A percentile compares a stretch with the other conserved stretches of the same genome.
Evolutionary conservation across 805 yeast species (phyloP).

Genomic region (Saccharomycopsis fermentans): DNA sequence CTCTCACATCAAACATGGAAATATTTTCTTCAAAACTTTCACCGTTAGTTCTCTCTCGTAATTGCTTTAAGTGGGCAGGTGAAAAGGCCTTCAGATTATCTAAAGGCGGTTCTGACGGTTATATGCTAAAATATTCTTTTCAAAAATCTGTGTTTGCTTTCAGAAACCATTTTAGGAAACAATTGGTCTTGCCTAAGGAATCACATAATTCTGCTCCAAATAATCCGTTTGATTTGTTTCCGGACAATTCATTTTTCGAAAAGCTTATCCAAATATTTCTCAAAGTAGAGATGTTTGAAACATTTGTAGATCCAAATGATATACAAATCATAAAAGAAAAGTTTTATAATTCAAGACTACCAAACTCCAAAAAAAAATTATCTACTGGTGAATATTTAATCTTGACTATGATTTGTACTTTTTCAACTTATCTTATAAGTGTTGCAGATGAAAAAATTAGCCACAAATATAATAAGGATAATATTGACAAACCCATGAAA

Average conservation of each 20-base stretch:
- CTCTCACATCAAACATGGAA: background rate
- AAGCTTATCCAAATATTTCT: background rate
- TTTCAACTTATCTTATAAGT: background rate
- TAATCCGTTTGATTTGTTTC: background rate
- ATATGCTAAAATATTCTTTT: background rate
- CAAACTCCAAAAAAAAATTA: background rate
- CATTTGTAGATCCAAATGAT: background rate
- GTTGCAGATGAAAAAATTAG: background rate
- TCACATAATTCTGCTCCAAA: background rate
- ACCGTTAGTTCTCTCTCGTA: background rate
- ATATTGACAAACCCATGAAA: background rate
- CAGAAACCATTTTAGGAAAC: background rate
- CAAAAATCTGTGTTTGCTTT: background rate
- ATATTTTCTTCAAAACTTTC: background rate
- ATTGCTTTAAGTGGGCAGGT: background rate
- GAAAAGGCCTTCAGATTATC: background rate
- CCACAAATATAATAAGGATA: background rate
- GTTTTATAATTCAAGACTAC: background rate
- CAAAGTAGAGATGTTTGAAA: background rate
- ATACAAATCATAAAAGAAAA: background rate
- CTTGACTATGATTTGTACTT: background rate
- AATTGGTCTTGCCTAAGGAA: background rate
- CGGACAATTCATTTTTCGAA: background rate
- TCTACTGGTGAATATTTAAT: background rate
- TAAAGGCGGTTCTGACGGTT: background rate